Percentiles rank a stretch among this genome's conserved stretches.
These are phyloP conservation scores for Asterochloris sp. DNA, from an alignment of 139 green algal genomes.

Conservation along the genomic window DNA sequence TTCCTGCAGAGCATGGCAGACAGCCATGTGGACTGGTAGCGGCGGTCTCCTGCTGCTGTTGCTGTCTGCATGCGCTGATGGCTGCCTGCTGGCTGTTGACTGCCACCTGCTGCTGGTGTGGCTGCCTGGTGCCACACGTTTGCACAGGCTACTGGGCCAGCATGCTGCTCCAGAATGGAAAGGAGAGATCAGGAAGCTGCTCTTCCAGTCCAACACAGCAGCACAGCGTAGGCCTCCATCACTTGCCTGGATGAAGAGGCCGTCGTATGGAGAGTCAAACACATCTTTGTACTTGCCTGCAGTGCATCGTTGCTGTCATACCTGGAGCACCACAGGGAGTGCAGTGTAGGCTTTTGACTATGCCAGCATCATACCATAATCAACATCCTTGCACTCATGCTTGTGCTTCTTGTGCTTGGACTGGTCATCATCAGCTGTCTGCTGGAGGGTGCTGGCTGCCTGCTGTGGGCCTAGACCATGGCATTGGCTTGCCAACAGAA, in stretches of 20 bases:
- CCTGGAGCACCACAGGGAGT: too few species aligned
- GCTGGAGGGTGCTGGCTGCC: background rate
- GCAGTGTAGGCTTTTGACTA: background rate
- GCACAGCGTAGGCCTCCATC: background rate
- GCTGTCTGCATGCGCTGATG: too few species aligned
- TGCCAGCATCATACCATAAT: background rate
- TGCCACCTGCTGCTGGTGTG: too few species aligned
- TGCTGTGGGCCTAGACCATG: too few species aligned
- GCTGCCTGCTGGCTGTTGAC: too few species aligned
- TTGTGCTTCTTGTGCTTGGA: background rate
- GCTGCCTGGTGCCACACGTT: too few species aligned
- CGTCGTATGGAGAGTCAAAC: constrained; percentile 1
- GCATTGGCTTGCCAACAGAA: too few species aligned
- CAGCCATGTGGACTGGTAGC: background rate
- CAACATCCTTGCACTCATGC: background rate
- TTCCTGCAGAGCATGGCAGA: constrained; percentile 33
- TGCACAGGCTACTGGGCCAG: too few species aligned
- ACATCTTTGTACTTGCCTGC: background rate
- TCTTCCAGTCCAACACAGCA: background rate
- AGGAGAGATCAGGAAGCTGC: too few species aligned
- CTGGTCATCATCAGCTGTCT: background rate
- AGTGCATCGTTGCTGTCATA: background rate
- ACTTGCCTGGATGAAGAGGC: constrained; percentile 10
- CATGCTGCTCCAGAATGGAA: too few species aligned
- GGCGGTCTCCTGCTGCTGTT: background rate